phyloP scores from a whole-genome alignment of 2,329 filamentous ascomycete genomes.

The Diaporthe sp. region DNA sequence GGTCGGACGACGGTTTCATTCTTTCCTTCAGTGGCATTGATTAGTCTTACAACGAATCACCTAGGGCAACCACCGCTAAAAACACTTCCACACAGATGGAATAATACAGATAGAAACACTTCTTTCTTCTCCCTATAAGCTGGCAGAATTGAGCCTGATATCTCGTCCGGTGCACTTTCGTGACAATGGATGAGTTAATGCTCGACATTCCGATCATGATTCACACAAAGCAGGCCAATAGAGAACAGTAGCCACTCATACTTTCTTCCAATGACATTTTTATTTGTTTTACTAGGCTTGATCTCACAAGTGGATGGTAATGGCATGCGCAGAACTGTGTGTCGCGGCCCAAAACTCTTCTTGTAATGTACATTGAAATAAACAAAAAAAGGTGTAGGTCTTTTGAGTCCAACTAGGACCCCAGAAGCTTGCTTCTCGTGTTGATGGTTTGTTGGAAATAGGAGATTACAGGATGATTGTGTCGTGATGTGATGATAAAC shows the following conservation, averaged over 20 bases:
- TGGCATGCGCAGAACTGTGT: conserved; percentile 1
- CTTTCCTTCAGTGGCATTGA: conserved; percentile 3
- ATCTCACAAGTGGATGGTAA: background rate
- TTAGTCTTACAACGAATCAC: conserved; percentile 14
- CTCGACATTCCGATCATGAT: too few species aligned
- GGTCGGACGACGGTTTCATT: conserved; percentile 3
- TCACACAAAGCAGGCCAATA: background rate
- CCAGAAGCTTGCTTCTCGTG: background rate
- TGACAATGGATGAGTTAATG: background rate
- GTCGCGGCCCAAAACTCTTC: background rate
- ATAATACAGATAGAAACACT: conserved; percentile 8
- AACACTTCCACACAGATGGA: background rate
- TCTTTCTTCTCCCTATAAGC: background rate
- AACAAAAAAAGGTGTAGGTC: background rate
- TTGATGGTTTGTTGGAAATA: conserved; percentile 5
- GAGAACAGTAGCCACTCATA: background rate
- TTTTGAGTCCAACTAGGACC: conserved; percentile 5
- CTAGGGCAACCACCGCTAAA: conserved; percentile 15
- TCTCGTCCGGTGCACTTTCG: background rate
- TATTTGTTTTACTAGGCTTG: background rate
- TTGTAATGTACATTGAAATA: conserved; percentile 16
- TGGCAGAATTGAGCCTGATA: background rate
- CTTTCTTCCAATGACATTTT: conserved; percentile 13
- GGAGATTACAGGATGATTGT: conserved; percentile 23
- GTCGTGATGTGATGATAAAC: conserved; percentile 1